Conservation (phyloP, 306 rosid genomes). For the Mimosa pudica region DNA sequence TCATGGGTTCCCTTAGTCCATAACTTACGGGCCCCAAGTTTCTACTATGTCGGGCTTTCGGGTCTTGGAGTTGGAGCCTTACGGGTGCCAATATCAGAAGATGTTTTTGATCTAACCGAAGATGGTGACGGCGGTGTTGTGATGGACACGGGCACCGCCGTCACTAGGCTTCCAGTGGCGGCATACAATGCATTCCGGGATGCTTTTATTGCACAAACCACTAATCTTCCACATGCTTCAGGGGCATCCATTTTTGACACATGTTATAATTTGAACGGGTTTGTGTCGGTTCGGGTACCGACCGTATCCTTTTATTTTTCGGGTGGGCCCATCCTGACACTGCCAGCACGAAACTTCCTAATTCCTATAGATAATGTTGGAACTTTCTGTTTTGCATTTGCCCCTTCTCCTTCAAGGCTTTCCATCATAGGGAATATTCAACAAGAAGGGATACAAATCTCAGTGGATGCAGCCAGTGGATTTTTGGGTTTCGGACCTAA, state of each 20-base stretch:
- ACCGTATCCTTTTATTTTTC: constrained; percentile 81
- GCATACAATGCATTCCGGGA: constrained; percentile 70
- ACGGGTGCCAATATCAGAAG: constrained; percentile 57
- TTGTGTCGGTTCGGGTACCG: constrained; percentile 82
- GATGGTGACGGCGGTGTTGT: constrained; percentile 77
- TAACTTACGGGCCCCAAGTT: constrained; percentile 68
- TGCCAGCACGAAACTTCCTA: constrained; percentile 73
- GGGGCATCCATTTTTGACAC: constrained; percentile 81
- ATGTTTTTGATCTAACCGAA: constrained; percentile 49
- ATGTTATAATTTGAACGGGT: constrained; percentile 70
- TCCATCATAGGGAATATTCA: constrained; percentile 89
- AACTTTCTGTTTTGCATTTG: constrained; percentile 82
- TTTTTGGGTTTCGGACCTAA: constrained; percentile 88
- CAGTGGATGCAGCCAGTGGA: constrained; percentile 80
- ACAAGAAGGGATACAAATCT: constrained; percentile 86
- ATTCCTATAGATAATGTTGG: constrained; percentile 75
- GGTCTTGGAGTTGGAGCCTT: constrained; percentile 89
- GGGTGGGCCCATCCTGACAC: constrained; percentile 75
- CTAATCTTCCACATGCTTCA: constrained; percentile 62
- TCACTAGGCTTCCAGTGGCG: constrained; percentile 64
- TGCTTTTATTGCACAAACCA: constrained; percentile 61
- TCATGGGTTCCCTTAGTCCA: constrained; percentile 80
- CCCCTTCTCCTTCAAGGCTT: constrained; percentile 53
- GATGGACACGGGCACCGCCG: constrained; percentile 96
- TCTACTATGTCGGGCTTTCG: constrained; percentile 67